Percentiles rank a stretch among this genome's conserved stretches.
Conservation (phyloP, 179 eudicot species). For the Patellifolia procumbens region DNA sequence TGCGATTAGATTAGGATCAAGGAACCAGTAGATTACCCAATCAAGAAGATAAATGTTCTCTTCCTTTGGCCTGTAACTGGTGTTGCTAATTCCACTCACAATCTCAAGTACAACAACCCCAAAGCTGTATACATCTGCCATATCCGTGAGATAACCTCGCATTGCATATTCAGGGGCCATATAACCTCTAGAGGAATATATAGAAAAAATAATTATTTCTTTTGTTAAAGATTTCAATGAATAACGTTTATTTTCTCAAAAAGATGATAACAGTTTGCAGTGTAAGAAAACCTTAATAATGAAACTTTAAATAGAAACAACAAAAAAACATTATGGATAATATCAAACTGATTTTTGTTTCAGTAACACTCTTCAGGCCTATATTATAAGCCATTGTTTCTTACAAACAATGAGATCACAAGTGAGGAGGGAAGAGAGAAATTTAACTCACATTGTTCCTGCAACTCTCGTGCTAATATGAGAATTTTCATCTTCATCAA, state of each 20-base stretch:
- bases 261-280: no score
- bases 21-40: slow-evolving; percentile 19
- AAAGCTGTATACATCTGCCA: slow-evolving; percentile 80
- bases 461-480: slow-evolving; percentile 87
- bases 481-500: slow-evolving; percentile 77
- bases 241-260: no score
- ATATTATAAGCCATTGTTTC: no score
- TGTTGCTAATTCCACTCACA: slow-evolving; percentile 69
- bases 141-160: slow-evolving; percentile 83
- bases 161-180: slow-evolving; percentile 88
- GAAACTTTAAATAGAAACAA: no score
- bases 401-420: no score
- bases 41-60: slow-evolving; percentile 72
- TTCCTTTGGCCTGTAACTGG: slow-evolving; percentile 50
- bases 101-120: slow-evolving; percentile 69
- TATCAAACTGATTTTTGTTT: no score
- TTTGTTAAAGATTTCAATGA: no score
- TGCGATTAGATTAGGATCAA: no score
- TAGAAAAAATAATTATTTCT: neutral
- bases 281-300: no score
- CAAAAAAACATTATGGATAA: no score
- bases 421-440: neutral
- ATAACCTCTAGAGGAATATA: slow-evolving; percentile 52
- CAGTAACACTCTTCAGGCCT: no score
- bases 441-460: slow-evolving; percentile 69